Evolutionary conservation across 331 rosid genomes (phyloP), one percentile per base, ranked within the genome.

Genomic region (Phaseolus coccineus): DNA sequence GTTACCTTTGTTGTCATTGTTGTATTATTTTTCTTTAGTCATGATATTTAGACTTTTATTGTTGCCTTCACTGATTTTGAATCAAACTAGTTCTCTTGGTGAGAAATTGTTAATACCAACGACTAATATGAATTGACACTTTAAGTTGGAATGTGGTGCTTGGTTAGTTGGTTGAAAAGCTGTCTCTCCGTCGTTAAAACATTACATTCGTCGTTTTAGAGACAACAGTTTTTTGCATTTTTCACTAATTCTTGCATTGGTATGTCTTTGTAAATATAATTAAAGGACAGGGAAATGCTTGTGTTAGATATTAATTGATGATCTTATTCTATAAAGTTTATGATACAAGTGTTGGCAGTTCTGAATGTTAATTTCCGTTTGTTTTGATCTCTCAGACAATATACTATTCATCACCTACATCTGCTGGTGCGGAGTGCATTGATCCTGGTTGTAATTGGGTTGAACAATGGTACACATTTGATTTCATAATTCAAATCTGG

Each of bases 361-460:
- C 15, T 3, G 25, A 53, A 9, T 58, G n/a, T 5, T 81, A 28
- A 69, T 83, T 61, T 70, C 35, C 25, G 4, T 58, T 75, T 81
- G 83, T 59, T 80, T 82, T 37, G 63, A 83, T 71, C 42, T 78
- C 77, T 28, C 94, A 96, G 99, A 91, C 96, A 48, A 91, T 96
- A 59, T 61, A 77, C 89, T 92, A 89, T 87, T 91, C 98, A 2
- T 93, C 99, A 10, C 90, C 91, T 73, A 83, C 86, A 3, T 96
- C 99, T 69, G 99, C 98, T 3, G 99, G 98, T 12, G 98, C 99
- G 1, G 96, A 87, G 87, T 93, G 98, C 91, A 90, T 96, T 87
- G 99, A 91, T 87, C 93, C 96, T 74, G 77, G 84, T 35, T 96
- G 98, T 86, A 85, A 87, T 15, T 96, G 98, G 99, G 97, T 96